phyloP scores from a whole-genome alignment of 2,329 filamentous ascomycete species.

The Epicoccum nigrum region DNA sequence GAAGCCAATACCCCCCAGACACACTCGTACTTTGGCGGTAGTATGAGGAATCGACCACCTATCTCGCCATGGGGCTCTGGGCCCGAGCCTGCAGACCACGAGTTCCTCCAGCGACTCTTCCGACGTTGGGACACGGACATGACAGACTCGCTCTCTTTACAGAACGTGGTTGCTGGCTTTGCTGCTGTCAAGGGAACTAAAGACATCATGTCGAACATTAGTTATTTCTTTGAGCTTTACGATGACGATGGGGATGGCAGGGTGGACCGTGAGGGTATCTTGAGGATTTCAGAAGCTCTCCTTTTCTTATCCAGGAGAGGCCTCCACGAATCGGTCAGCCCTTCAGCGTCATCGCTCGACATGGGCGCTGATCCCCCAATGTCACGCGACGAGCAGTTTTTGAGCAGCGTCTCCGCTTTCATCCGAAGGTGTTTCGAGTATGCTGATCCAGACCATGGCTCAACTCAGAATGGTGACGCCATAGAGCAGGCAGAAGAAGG shows the following conservation, averaged over 20 bases:
- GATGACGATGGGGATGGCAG: constrained; percentile 90
- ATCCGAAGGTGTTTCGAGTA: constrained; percentile 98
- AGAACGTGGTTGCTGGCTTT: constrained; percentile 89
- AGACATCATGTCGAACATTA: constrained; percentile 98
- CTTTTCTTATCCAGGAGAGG: constrained; percentile 91
- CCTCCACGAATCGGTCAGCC: constrained; percentile 74
- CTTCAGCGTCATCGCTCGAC: constrained; percentile 65
- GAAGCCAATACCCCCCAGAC: constrained; percentile 57
- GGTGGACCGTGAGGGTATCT: constrained; percentile 92
- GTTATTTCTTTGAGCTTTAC: constrained; percentile 96
- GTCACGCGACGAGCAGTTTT: constrained; percentile 82
- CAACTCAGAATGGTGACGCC: constrained; percentile 57
- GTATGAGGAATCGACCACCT: constrained; percentile 49
- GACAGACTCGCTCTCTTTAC: constrained; percentile 78
- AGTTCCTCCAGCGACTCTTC: constrained; percentile 90
- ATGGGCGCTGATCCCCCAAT: constrained; percentile 50
- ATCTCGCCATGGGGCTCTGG: constrained; percentile 64
- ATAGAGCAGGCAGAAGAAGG: constrained; percentile 32
- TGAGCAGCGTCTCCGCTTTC: constrained; percentile 93
- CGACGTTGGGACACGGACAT: constrained; percentile 84
- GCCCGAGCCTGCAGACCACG: constrained; percentile 84
- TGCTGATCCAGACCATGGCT: constrained; percentile 82
- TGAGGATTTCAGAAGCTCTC: constrained; percentile 91
- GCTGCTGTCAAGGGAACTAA: constrained; percentile 90
- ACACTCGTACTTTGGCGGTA: constrained; percentile 63